Percentiles rank a stretch among this genome's conserved stretches.
Evolutionary conservation across 768 basidiomycete genomes (phyloP).

Genomic region (Porphyrellus cyaneotinctus): DNA sequence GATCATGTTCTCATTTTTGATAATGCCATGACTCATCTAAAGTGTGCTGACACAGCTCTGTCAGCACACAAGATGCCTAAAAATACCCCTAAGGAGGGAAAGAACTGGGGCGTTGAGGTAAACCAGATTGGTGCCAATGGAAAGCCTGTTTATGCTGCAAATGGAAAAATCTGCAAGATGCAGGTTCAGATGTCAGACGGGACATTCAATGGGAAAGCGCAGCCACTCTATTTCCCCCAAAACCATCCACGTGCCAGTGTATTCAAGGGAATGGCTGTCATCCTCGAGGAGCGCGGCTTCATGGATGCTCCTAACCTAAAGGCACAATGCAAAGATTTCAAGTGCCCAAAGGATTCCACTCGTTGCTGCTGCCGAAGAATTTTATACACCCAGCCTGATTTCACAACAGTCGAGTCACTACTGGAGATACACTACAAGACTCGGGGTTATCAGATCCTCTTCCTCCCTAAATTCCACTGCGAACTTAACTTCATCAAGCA

Average conservation of each 20-base stretch:
- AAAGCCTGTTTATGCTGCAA: no score
- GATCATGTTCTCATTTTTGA: not conserved
- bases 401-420: not conserved
- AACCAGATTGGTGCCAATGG: no score
- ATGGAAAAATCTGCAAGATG: no score
- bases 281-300: not conserved
- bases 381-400: not conserved
- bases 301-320: no score
- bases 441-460: not conserved
- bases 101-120: not conserved
- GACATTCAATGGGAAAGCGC: no score
- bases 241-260: no score
- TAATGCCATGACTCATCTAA: not conserved
- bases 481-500: not conserved
- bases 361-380: not conserved
- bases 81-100: no score
- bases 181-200: no score
- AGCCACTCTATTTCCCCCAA: no score
- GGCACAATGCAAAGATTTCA: not conserved
- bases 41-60: not conserved
- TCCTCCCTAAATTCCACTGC: not conserved
- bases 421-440: no score
- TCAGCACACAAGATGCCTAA: no score
- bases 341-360: not conserved
- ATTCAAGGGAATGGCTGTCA: not conserved